Evolutionary conservation across 1,139 yeast genomes (phyloP), one percentile per base, ranked within the genome.

Genomic region (Blastobotrys proliferans): DNA sequence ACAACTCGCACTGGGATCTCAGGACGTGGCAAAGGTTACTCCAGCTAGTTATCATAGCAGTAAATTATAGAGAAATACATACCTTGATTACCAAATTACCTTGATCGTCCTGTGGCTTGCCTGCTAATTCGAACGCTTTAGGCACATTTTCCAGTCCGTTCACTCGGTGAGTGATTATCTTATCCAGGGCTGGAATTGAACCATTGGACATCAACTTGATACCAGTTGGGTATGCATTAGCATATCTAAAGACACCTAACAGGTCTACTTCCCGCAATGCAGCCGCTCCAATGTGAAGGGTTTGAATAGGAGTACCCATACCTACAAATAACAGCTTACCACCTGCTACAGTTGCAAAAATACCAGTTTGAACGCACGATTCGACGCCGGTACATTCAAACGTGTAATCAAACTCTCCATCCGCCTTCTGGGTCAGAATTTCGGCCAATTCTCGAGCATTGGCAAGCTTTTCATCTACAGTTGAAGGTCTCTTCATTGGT

Each of bases 231-330:
- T 85, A 87, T 63, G 85, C 94, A 10, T 85, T 83, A 73, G 80
- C 78, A 65, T 88, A 88, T 64, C 96, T 77, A 73, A 86, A 86
- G 48, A 82, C 77, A 20, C 95, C 95, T 56, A 74, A 77, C 57
- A 84, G 0, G 76, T 71, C 55, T 83, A 65, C 62, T 85, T 95
- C 59, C 78, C 82, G 49, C 76, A 75, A 28, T 79, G 40, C 41
- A 11, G 46, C 46, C 13, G 46, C 43, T 11, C 44, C 77, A 51
- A 85, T 70, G 41, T 69, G 69, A 45, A 83, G 75, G 41, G 73
- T 69, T 27, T 44, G 46, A 14, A 44, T 20, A 3, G 46, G 46
- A 19, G 30, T 40, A 35, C 78, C 81, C 74, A 81, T 81, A 35
- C 92, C 94, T 22, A 83, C 84, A 61, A 82, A 90, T 17, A 82